A percentile compares a stretch with the other conserved stretches of the same genome.
phyloP scores from a whole-genome alignment of 768 basidiomycete genomes.

The Mycena leptocephala region DNA sequence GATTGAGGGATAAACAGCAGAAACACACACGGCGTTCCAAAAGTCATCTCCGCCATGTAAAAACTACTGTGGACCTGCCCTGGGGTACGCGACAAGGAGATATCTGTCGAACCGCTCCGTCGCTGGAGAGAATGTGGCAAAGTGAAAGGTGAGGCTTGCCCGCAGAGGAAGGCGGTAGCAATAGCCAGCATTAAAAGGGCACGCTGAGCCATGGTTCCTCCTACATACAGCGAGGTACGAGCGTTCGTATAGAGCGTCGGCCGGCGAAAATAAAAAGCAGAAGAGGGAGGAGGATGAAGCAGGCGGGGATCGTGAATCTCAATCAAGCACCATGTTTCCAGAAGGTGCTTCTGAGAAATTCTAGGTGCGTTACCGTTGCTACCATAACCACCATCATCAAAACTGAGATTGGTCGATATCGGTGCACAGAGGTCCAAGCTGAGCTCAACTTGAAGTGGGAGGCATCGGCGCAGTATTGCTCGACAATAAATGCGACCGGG shows the following conservation, averaged over 20 bases:
- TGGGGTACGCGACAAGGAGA: slow-evolving; percentile 7
- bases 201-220: slow-evolving; percentile 14
- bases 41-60: slow-evolving; percentile 5
- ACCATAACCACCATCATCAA: too few relatives aligned
- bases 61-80: slow-evolving; percentile 9
- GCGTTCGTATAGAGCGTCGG: slow-evolving; percentile 3
- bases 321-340: too few relatives aligned
- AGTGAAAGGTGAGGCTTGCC: slow-evolving; percentile 6
- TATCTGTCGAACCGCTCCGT: slow-evolving; percentile 12
- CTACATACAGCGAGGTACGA: too few relatives aligned
- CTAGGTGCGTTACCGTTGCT: too few relatives aligned
- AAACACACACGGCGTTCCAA: slow-evolving; percentile 14
- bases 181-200: slow-evolving; percentile 5
- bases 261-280: slow-evolving; percentile 7
- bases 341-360: too few relatives aligned
- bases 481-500: too few relatives aligned
- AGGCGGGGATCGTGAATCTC: not conserved
- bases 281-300: slow-evolving; percentile 1
- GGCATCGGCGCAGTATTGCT: too few relatives aligned
- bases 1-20: slow-evolving; percentile 9
- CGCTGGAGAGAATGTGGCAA: slow-evolving; percentile 11
- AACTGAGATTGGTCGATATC: too few relatives aligned
- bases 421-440: too few relatives aligned
- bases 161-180: slow-evolving; percentile 1
- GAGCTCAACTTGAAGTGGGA: too few relatives aligned